phyloP scores from a whole-genome alignment of 169 alveolate genomes.

The Plasmodium malariae region DNA sequence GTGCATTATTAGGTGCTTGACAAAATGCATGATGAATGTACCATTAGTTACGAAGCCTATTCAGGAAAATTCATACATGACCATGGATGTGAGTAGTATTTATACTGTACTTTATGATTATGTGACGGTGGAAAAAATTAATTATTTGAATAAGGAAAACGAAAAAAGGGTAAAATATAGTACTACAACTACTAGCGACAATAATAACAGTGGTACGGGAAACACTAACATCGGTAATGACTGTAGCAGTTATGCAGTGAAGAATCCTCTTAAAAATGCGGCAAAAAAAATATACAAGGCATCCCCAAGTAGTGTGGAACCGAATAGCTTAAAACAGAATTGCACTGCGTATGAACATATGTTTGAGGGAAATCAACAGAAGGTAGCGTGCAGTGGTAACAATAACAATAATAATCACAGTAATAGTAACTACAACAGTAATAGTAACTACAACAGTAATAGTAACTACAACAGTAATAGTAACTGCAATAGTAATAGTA shows the following conservation, averaged over 20 bases:
- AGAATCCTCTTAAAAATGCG: slow-evolving; percentile 4
- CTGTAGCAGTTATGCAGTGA: neutral
- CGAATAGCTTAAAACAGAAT: neutral
- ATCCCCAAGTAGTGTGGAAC: neutral
- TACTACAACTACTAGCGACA: too few relatives aligned
- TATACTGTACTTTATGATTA: slow-evolving; percentile 44
- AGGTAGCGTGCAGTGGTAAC: neutral
- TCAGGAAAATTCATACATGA: slow-evolving; percentile 66
- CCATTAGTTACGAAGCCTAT: slow-evolving; percentile 75
- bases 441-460: neutral
- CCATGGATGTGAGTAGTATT: slow-evolving; percentile 6
- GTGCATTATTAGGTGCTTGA: slow-evolving; percentile 69
- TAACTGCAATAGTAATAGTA: neutral
- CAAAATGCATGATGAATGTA: slow-evolving; percentile 77
- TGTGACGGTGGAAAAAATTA: slow-evolving; percentile 59
- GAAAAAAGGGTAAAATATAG: neutral
- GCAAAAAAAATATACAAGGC: slow-evolving; percentile 6
- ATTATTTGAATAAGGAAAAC: slow-evolving; percentile 29
- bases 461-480: neutral
- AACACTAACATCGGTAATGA: neutral
- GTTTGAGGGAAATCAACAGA: neutral
- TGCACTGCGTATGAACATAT: neutral
- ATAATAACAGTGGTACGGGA: too few relatives aligned
- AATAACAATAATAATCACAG: neutral
- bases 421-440: neutral